Base-by-base conservation (phyloP, 768 basidiomycete species). In the Lactarius sp. region DNA sequence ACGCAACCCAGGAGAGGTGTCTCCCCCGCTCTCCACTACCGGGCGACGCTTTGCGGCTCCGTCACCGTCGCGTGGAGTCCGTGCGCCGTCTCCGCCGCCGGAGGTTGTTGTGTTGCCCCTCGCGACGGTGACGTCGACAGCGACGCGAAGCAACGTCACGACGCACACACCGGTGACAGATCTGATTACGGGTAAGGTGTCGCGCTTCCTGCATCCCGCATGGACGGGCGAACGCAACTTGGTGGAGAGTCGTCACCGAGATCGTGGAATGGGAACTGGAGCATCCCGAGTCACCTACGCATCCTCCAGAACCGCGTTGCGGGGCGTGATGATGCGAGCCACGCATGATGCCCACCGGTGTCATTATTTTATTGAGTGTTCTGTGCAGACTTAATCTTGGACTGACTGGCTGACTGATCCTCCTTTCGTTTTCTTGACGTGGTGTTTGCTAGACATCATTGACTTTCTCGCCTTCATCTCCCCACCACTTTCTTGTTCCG, bases 11-110 rank as follows among this genome's bases (percentile, higher is more conserved):
- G 69, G 60, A 9, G 56, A 56, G 59, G 59, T 66, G 4, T 73
- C 73, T 0, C 74, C 73, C 9, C 71, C 73, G 6, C 66, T 75
- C 8, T 75, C 75, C 20, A 74, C 75, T n/a, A 69, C 70, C 5
- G 68, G 68, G 8, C 62, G 52, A 54, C 60, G 51, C 60, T 31
- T 64, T 53, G 37, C 31, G 27, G 59, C 33, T 27, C 20, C 67
- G 16, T 59, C 64, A 3, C 50, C 64, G n/a, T 22, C 51, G 36
- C 59, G 4, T 52, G 62, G 22, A 9, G 1, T 59, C 33, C 60
- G 62, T 14, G 14, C 56, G 33, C 58, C 60, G 7, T 33, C 46
- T 1, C 33, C 33, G 12, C 20, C 36, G 2, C n/a, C n/a, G n/a
- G 18, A 16, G 4, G 50, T 34, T 7, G 16, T 58, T 27, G 16